A percentile compares a stretch with the other conserved stretches of the same genome.
phyloP scores from a whole-genome alignment of 257 asterid genomes.

The Gynochthodes officinalis region DNA sequence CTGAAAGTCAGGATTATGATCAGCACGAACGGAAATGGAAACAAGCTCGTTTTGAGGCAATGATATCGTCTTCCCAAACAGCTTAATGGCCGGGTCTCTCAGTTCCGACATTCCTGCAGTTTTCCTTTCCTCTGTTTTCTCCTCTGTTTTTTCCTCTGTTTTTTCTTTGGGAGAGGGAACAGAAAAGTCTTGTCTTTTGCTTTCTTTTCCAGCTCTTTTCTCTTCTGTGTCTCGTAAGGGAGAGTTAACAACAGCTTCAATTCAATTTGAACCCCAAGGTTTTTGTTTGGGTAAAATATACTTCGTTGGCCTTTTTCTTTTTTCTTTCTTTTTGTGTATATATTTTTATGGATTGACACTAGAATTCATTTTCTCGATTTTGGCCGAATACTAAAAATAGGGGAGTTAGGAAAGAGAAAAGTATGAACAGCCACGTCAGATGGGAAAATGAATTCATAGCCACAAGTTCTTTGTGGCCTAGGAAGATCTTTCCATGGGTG shows the following conservation, averaged over 20 bases:
- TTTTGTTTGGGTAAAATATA: slow-evolving; percentile 1
- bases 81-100: slow-evolving; percentile 54
- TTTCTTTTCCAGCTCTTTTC: not conserved
- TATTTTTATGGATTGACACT: not conserved
- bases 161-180: not conserved
- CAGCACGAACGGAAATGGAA: slow-evolving; percentile 18
- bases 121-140: slow-evolving; percentile 3
- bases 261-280: not conserved
- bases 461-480: slow-evolving; percentile 82
- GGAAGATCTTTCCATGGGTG: slow-evolving; percentile 37
- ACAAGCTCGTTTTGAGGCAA: slow-evolving; percentile 27
- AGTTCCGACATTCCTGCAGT: slow-evolving; percentile 48
- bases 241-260: not conserved
- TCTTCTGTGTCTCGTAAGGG: not conserved
- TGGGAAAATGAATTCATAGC: slow-evolving; percentile 42
- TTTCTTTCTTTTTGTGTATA: not conserved
- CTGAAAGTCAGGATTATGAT: slow-evolving; percentile 23
- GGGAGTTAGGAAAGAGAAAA: slow-evolving; percentile 36
- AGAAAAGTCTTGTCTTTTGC: slow-evolving; percentile 3
- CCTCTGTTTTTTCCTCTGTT: slow-evolving; percentile 9
- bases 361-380: slow-evolving; percentile 19
- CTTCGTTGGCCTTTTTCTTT: not conserved
- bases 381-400: slow-evolving; percentile 22
- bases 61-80: slow-evolving; percentile 72
- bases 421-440: slow-evolving; percentile 47